phyloP scores from a whole-genome alignment of 495 filamentous ascomycete species.

The Lasiosphaeria miniovina region DNA sequence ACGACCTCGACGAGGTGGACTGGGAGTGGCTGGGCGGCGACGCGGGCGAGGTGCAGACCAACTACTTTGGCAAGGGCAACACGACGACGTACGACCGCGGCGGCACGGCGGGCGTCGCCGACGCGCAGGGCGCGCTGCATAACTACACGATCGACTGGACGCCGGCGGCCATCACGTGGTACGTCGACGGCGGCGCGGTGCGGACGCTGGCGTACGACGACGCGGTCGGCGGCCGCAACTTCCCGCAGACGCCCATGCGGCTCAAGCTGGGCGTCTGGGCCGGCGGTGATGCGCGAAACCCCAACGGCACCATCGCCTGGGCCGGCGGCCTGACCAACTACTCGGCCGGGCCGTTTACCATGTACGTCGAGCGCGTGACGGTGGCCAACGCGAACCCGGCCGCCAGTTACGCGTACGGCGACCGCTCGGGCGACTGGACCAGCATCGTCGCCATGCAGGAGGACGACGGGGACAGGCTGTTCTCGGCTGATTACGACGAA shows the following conservation, averaged over 20 bases:
- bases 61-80: constrained; percentile 92
- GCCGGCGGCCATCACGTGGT: constrained; percentile 69
- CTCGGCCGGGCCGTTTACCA: constrained; percentile 69
- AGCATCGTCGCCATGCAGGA: constrained; percentile 47
- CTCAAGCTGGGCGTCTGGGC: constrained; percentile 79
- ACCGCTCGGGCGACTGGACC: constrained; percentile 62
- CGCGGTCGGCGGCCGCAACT: constrained; percentile 60
- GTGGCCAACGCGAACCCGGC: constrained; percentile 68
- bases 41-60: constrained; percentile 66
- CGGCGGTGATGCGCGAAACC: constrained; percentile 66
- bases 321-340: constrained; percentile 76
- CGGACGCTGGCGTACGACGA: constrained; percentile 61
- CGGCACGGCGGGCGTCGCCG: constrained; percentile 54
- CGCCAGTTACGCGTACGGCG: constrained; percentile 67
- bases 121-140: constrained; percentile 62
- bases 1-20: constrained; percentile 89
- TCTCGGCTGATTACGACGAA: too few species aligned
- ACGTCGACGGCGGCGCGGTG: constrained; percentile 64
- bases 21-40: constrained; percentile 74
- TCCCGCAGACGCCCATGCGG: constrained; percentile 83
- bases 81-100: constrained; percentile 69
- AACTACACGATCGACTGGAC: constrained; percentile 86
- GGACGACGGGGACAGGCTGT: too few species aligned
- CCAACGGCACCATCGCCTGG: constrained; percentile 80
- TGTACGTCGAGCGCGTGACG: constrained; percentile 69